Evolutionary conservation across 441 rosid species (phyloP).

Genomic region (Viola pubescens): DNA sequence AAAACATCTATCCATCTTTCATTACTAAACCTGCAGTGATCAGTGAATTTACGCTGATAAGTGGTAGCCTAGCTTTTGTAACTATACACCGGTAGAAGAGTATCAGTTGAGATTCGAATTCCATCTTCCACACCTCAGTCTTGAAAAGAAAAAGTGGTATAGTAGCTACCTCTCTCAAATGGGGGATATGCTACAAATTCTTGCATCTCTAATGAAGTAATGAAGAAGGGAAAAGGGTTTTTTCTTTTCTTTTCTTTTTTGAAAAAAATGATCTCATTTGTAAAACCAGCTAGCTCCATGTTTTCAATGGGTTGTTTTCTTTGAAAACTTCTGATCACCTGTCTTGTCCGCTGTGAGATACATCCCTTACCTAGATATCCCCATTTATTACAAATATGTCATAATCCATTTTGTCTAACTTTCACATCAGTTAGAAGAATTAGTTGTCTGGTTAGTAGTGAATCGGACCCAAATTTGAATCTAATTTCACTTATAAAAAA

Average conservation of each 20-base stretch:
- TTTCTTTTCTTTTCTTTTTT: neutral
- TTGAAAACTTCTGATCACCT: neutral
- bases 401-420: constrained; percentile 13
- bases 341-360: neutral
- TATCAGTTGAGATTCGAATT: no score
- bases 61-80: no score
- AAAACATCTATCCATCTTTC: no score
- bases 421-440: neutral
- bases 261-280: neutral
- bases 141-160: no score
- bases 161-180: neutral
- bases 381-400: neutral
- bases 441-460: no score
- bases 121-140: no score
- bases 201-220: neutral
- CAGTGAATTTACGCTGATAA: no score
- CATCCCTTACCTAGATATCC: neutral
- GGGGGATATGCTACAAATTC: neutral
- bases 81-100: no score
- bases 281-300: no score
- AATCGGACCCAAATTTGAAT: no score
- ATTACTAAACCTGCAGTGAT: no score
- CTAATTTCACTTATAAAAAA: no score
- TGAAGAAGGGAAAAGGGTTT: neutral
- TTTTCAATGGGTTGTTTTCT: neutral